These are phyloP conservation scores for Imleria badia DNA, from an alignment of 768 basidiomycete genomes.

Conservation along the genomic window DNA sequence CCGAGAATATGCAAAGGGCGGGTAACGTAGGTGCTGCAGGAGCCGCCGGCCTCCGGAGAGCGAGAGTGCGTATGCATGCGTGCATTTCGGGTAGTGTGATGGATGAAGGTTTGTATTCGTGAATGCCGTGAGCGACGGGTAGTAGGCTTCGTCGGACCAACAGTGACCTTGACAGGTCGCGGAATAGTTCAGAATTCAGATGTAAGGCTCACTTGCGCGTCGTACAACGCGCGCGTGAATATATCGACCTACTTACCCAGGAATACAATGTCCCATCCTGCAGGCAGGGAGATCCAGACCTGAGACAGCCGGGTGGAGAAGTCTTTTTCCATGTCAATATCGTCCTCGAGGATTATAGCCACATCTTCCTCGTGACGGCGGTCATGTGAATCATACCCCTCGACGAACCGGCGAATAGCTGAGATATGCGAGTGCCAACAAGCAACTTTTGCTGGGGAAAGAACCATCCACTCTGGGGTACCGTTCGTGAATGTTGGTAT, in stretches of 20 bases:
- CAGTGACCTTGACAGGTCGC: slow-evolving; percentile 57
- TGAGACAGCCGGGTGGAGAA: slow-evolving; percentile 40
- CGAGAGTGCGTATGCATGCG: slow-evolving; percentile 71
- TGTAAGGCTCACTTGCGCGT: background rate
- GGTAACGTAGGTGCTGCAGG: slow-evolving; percentile 54
- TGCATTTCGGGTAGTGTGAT: slow-evolving; percentile 64
- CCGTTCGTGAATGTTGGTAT: slow-evolving; percentile 34
- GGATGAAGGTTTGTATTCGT: slow-evolving; percentile 44
- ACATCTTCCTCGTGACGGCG: slow-evolving; percentile 31
- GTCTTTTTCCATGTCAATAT: slow-evolving; percentile 74
- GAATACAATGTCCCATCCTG: slow-evolving; percentile 72
- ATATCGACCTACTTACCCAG: slow-evolving; percentile 50
- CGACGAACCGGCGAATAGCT: slow-evolving; percentile 45
- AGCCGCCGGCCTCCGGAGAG: slow-evolving; percentile 58
- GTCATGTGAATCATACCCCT: slow-evolving; percentile 22
- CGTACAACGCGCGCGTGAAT: too few relatives aligned
- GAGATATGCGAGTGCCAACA: slow-evolving; percentile 72
- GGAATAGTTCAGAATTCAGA: background rate
- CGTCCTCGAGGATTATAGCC: slow-evolving; percentile 70
- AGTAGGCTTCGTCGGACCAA: slow-evolving; percentile 67
- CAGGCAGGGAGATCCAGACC: slow-evolving; percentile 55
- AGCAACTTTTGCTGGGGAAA: slow-evolving; percentile 60
- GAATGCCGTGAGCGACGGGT: slow-evolving; percentile 37
- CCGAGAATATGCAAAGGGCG: slow-evolving; percentile 74
- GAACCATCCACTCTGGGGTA: slow-evolving; percentile 47